A percentile compares a stretch with the other conserved stretches of the same genome.
Conservation (phyloP, 441 rosid genomes). For the Syzygium syzygioides region DNA sequence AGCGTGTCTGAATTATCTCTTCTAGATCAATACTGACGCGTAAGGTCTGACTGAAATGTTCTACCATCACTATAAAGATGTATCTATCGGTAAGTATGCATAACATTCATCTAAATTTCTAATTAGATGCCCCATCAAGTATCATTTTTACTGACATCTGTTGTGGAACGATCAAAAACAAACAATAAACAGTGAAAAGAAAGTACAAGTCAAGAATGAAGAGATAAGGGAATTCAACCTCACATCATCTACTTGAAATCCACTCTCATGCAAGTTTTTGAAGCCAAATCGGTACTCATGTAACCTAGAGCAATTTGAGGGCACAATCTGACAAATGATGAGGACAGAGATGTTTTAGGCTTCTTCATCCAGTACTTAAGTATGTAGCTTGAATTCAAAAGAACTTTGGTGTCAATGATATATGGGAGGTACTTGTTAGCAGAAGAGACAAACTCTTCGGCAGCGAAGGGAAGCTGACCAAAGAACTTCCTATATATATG, state of each 20-base stretch:
- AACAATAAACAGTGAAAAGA: not conserved
- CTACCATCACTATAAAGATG: not conserved
- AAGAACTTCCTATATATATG: constrained; percentile 76
- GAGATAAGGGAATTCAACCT: constrained; percentile 40
- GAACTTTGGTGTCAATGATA: constrained; percentile 83
- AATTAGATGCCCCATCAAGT: not conserved
- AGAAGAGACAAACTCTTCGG: constrained; percentile 53
- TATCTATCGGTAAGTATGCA: not conserved
- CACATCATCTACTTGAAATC: constrained; percentile 72
- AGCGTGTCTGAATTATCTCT: not conserved
- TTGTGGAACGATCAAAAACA: not conserved
- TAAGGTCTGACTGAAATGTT: not conserved
- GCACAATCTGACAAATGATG: too few relatives aligned
- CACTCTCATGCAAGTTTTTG: constrained; percentile 42
- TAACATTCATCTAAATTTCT: not conserved
- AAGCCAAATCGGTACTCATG: constrained; percentile 16
- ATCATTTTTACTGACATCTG: not conserved
- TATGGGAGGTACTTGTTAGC: constrained; percentile 55
- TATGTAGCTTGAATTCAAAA: constrained; percentile 48
- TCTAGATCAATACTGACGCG: not conserved
- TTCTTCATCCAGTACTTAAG: constrained; percentile 52
- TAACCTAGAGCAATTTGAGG: constrained; percentile 51
- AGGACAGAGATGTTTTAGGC: constrained; percentile 69
- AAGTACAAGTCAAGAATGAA: not conserved
- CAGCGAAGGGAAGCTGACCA: constrained; percentile 66